Percentiles rank a stretch among this genome's conserved stretches.
phyloP scores from a whole-genome alignment of 306 rosid genomes.

The Oxytropis ochrocephala region DNA sequence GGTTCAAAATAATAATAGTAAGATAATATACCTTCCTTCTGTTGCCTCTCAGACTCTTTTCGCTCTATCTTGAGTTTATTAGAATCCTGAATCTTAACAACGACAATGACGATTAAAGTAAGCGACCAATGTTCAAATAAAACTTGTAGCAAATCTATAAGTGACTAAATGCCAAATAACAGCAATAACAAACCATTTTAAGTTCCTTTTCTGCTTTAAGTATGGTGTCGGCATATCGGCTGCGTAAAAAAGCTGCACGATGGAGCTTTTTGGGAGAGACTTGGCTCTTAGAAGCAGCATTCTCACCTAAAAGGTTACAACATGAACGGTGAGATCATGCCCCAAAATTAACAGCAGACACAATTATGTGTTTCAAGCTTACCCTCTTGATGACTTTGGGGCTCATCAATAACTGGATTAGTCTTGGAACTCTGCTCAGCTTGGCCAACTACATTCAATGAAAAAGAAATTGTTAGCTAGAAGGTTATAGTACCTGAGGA shows the following conservation, averaged over 20 bases:
- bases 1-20: background rate
- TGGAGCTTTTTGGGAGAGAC: constrained; percentile 75
- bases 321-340: constrained; percentile 50
- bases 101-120: constrained; percentile 34
- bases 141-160: background rate
- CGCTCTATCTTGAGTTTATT: constrained; percentile 68
- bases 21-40: constrained; percentile 51
- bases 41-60: constrained; percentile 66
- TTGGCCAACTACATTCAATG: constrained; percentile 28
- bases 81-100: constrained; percentile 57
- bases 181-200: constrained; percentile 54
- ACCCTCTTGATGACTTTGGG: constrained; percentile 60
- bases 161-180: background rate
- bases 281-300: constrained; percentile 75
- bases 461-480: background rate
- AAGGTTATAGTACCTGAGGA: background rate
- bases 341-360: constrained; percentile 52
- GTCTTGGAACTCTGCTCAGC: constrained; percentile 34
- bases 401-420: constrained; percentile 26
- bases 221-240: constrained; percentile 74
- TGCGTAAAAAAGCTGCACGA: constrained; percentile 67
- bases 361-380: constrained; percentile 61
- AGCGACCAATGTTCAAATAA: background rate
- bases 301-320: constrained; percentile 59
- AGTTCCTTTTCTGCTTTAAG: constrained; percentile 85